Evolutionary conservation across 2,329 filamentous ascomycete species (phyloP).

Genomic region (Geosmithia putterillii): DNA sequence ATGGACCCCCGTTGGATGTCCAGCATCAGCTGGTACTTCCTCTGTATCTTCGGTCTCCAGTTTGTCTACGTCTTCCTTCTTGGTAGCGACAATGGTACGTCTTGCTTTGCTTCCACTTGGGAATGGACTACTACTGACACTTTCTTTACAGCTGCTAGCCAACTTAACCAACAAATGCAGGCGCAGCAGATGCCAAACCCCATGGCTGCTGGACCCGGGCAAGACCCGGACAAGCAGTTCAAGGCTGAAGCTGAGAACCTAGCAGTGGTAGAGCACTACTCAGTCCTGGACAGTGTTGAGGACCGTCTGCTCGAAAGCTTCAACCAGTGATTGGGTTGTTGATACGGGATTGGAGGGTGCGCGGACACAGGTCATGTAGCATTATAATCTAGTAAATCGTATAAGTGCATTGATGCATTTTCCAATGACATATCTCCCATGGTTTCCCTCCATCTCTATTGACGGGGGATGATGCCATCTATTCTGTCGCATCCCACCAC

Average conservation of each 20-base stretch:
- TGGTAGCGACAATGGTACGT: slow-evolving; percentile 86
- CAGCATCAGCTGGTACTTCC: slow-evolving; percentile 96
- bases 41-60: slow-evolving; percentile 93
- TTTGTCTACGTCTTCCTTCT: slow-evolving; percentile 96
- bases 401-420: not conserved
- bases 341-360: slow-evolving; percentile 3
- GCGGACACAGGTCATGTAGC: not conserved
- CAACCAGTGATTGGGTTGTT: too few relatives aligned
- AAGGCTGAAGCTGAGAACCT: slow-evolving; percentile 87
- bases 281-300: slow-evolving; percentile 80
- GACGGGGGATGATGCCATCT: slow-evolving; percentile 1
- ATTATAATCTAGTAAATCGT: slow-evolving; percentile 2
- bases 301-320: slow-evolving; percentile 58
- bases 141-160: slow-evolving; percentile 57
- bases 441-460: not conserved
- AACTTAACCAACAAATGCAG: slow-evolving; percentile 84
- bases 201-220: slow-evolving; percentile 73
- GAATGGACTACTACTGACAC: slow-evolving; percentile 6
- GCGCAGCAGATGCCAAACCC: slow-evolving; percentile 37
- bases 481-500: slow-evolving; percentile 52
- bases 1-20: slow-evolving; percentile 98
- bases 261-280: slow-evolving; percentile 88
- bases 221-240: slow-evolving; percentile 94
- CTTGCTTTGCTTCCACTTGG: not conserved
- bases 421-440: not conserved